Conservation (phyloP, 805 yeast species). For the Vanderwaltozyma yarrowii region DNA sequence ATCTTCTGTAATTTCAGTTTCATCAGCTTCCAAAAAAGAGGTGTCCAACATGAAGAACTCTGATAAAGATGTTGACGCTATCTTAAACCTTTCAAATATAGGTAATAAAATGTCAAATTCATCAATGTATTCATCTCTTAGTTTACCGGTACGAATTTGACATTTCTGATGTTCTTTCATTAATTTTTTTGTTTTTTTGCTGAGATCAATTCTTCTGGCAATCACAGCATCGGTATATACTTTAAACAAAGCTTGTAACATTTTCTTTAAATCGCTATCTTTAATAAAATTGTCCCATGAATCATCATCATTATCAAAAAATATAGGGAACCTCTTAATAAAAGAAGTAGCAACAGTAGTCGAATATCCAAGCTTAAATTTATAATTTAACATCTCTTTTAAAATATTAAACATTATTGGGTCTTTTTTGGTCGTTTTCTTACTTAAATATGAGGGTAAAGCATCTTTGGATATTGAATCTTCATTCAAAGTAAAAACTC, state of each 20-base stretch:
- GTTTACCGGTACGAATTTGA: slow-evolving; percentile 57
- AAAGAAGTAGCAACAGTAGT: slow-evolving; percentile 37
- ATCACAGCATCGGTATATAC: slow-evolving; percentile 37
- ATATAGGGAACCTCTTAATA: slow-evolving; percentile 36
- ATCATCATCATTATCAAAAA: slow-evolving; percentile 26
- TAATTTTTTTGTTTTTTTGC: slow-evolving; percentile 29
- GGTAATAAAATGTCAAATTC: slow-evolving; percentile 28
- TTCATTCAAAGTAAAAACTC: slow-evolving; percentile 39
- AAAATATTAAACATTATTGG: slow-evolving; percentile 36
- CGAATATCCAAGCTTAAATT: slow-evolving; percentile 28
- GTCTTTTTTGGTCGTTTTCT: slow-evolving; percentile 27
- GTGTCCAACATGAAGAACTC: slow-evolving; percentile 31
- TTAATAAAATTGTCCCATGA: slow-evolving; percentile 19
- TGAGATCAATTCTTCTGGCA: slow-evolving; percentile 28
- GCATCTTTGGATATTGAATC: slow-evolving; percentile 32
- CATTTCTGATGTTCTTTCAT: slow-evolving; percentile 38
- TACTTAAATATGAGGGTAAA: slow-evolving; percentile 36
- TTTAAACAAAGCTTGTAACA: slow-evolving; percentile 31
- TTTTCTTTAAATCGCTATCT: slow-evolving; percentile 18
- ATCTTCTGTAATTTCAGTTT: slow-evolving; percentile 16
- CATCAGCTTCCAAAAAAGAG: slow-evolving; percentile 29
- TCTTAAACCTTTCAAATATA: slow-evolving; percentile 36
- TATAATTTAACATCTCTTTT: slow-evolving; percentile 36
- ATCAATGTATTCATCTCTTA: slow-evolving; percentile 31
- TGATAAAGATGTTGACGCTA: slow-evolving; percentile 35